phyloP scores from a whole-genome alignment of 257 asterid genomes.

The Gentiana macrophylla region DNA sequence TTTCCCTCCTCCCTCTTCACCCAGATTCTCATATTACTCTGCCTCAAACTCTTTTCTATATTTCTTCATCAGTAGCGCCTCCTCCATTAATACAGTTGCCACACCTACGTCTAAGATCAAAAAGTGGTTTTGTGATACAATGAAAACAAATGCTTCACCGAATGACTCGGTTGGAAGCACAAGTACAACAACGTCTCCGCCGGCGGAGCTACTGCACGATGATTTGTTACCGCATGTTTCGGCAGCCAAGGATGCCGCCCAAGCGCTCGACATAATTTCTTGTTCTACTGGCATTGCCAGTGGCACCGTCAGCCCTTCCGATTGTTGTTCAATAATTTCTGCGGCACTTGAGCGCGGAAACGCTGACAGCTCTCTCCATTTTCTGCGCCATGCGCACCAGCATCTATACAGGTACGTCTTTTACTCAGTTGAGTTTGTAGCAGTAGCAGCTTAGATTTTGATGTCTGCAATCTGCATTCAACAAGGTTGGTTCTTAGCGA shows the following conservation, averaged over 20 bases:
- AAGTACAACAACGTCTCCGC: constrained; percentile 15
- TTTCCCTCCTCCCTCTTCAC: constrained; percentile 19
- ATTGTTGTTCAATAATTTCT: constrained; percentile 53
- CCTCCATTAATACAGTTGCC: not conserved
- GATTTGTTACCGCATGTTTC: constrained; percentile 43
- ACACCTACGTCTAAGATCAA: no score
- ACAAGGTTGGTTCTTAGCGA: no score
- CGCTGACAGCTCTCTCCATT: constrained; percentile 77
- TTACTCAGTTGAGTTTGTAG: not conserved
- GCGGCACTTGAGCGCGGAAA: constrained; percentile 83
- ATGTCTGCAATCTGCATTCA: no score
- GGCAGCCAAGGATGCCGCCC: constrained; percentile 46
- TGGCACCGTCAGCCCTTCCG: constrained; percentile 42
- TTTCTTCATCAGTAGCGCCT: constrained; percentile 23
- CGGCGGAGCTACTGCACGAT: constrained; percentile 36
- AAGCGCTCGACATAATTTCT: constrained; percentile 37
- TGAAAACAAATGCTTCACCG: constrained; percentile 11
- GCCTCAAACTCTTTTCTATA: constrained; percentile 9
- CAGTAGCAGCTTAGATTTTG: no score
- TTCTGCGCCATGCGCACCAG: constrained; percentile 81
- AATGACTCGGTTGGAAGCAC: constrained; percentile 15
- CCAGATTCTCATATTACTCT: constrained; percentile 9
- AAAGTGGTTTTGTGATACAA: constrained; percentile 1
- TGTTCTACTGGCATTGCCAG: constrained; percentile 25
- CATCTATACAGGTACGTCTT: constrained; percentile 45